Base-by-base conservation (phyloP, 306 rosid species). In the Castanopsis chinensis region DNA sequence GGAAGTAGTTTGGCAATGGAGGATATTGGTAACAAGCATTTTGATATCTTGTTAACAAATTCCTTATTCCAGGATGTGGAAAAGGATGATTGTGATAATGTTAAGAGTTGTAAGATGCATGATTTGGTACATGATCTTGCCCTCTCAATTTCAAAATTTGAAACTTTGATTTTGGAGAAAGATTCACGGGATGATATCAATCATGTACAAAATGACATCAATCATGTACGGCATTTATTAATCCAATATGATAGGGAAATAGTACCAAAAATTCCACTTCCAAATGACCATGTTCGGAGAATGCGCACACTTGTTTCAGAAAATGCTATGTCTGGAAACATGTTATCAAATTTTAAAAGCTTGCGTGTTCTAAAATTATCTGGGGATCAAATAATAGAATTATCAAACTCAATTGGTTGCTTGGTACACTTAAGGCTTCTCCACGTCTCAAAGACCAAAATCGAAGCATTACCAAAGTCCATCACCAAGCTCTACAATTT, bases 51-150 rank as follows among this genome's bases (percentile, higher is more conserved):
- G n/a, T 5, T 75, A 25, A 33, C 73, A 11, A 76, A 21, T 18
- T 69, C 76, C n/a, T 52, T 81, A 28, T 69, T 75, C 21, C 81
- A 81, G 71, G 78, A 81, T 51, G 77, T 7, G 1, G 2, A 2
- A 15, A 52, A 5, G 20, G 61, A 76, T 19, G 14, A 0, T 0
- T 0, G 12, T 21, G 69, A 11, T 4, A 23, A 13, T 17, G 19
- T 28, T 19, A 3, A 0, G 9, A 5, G 5, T 5, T 76, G 53
- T 9, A 71, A 76, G n/a, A 76, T 81, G 85, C 85, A 76, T 4
- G 85, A 81, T 81, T 45, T 52, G 20, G 33, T 81, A 5, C 80
- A 81, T 33, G 84, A 58, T 6, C 72, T 81, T 32, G 69, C 84
- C 10, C 59, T 11, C 49, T 74, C 14, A 43, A 17, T 64, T 53